These are phyloP conservation scores for Aspergillus fructus DNA, from an alignment of 2,329 filamentous ascomycete species.

Conservation along the genomic window DNA sequence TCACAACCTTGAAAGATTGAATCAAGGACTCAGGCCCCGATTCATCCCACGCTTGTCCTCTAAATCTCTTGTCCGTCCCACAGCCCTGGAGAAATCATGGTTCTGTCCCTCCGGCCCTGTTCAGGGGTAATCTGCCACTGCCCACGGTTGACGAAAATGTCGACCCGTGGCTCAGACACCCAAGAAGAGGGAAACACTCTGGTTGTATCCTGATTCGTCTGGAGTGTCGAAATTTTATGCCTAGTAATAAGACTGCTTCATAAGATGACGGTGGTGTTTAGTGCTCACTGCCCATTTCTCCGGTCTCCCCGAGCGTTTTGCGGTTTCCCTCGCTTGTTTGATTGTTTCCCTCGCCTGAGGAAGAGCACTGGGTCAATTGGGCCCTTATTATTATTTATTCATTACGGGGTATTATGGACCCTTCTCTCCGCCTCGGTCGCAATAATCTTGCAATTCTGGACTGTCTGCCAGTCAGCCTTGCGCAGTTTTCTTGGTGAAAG, in stretches of 20 bases:
- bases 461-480: slow-evolving; percentile 8
- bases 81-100: slow-evolving; percentile 7
- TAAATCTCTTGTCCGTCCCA: neutral
- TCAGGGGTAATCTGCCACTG: neutral
- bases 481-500: neutral
- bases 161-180: slow-evolving; percentile 4
- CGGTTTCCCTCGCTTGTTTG: too few species aligned
- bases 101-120: neutral
- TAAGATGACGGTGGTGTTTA: neutral
- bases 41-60: neutral
- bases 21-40: neutral
- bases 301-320: neutral
- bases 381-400: neutral
- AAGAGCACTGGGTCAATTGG: neutral
- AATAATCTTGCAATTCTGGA: neutral
- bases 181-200: neutral
- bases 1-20: too few species aligned
- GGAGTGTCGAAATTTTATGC: neutral
- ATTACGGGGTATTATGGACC: neutral
- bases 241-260: neutral
- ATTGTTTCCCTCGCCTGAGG: neutral
- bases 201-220: neutral
- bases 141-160: neutral
- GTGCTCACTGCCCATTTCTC: neutral
- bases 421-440: neutral